These are phyloP conservation scores for Phytophthora pisi DNA, from an alignment of 352 stramenopile genomes.

Conservation along the genomic window DNA sequence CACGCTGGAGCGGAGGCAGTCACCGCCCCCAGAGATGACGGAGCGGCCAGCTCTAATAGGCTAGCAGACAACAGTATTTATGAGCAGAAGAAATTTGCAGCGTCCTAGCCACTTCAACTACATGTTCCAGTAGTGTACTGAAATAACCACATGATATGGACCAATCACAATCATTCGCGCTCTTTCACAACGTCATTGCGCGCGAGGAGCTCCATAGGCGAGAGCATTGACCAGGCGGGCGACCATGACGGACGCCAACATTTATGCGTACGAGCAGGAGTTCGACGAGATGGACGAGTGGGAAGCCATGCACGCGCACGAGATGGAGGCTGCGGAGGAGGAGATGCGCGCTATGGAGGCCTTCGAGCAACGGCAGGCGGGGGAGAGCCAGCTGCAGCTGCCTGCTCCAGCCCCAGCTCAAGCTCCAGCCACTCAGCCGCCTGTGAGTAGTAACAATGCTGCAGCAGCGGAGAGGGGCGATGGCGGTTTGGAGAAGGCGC, in stretches of 20 bases:
- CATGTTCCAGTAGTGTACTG: conserved; percentile 4
- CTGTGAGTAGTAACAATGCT: conserved; percentile 8
- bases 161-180: conserved; percentile 46
- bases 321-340: conserved; percentile 81
- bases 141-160: conserved; percentile 17
- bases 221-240: neutral
- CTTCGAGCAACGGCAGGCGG: conserved; percentile 36
- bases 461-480: conserved; percentile 17
- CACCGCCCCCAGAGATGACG: conserved; percentile 2
- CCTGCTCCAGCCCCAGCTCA: neutral
- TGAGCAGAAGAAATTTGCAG: neutral
- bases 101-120: neutral
- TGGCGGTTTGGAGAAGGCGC: conserved; percentile 40
- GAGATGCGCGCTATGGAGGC: conserved; percentile 63
- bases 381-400: conserved; percentile 20
- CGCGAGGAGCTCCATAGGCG: neutral
- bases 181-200: conserved; percentile 20
- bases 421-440: conserved; percentile 1
- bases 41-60: conserved; percentile 2
- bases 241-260: conserved; percentile 67
- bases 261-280: conserved; percentile 84
- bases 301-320: conserved; percentile 80
- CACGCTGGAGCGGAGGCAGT: conserved; percentile 35
- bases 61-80: conserved; percentile 23
- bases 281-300: conserved; percentile 81